phyloP scores from a whole-genome alignment of 2,329 filamentous ascomycete genomes.

The Emergomyces pasteurianus region DNA sequence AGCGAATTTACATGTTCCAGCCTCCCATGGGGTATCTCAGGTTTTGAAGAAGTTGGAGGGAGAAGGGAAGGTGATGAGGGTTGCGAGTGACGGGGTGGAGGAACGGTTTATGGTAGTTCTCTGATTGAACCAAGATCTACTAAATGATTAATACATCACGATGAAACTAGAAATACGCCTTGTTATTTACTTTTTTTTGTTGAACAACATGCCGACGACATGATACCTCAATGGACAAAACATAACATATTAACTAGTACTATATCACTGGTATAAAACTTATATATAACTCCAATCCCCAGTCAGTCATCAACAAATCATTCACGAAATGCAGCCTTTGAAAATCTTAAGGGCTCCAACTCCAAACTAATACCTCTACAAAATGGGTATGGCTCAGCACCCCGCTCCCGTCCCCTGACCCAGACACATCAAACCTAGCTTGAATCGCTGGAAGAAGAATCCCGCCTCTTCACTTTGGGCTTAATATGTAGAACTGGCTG shows the following conservation, averaged over 20 bases:
- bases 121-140: background rate
- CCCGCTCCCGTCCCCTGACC: background rate
- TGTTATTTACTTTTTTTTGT: background rate
- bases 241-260: too few species aligned
- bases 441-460: background rate
- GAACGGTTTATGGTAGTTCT: background rate
- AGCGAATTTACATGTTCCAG: constrained; percentile 61
- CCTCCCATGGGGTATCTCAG: constrained; percentile 62
- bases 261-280: background rate
- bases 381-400: background rate
- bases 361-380: background rate
- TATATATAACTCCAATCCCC: background rate
- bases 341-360: background rate
- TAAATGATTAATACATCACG: background rate
- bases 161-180: background rate
- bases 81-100: background rate
- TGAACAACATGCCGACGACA: background rate
- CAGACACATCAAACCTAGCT: background rate
- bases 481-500: background rate
- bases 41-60: constrained; percentile 65
- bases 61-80: constrained; percentile 52
- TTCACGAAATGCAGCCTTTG: background rate
- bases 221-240: too few species aligned
- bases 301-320: background rate
- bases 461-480: background rate